Percentiles rank a stretch among this genome's conserved stretches.
phyloP scores from a whole-genome alignment of 1,284 basidiomycete species.

The Malassezia equina region DNA sequence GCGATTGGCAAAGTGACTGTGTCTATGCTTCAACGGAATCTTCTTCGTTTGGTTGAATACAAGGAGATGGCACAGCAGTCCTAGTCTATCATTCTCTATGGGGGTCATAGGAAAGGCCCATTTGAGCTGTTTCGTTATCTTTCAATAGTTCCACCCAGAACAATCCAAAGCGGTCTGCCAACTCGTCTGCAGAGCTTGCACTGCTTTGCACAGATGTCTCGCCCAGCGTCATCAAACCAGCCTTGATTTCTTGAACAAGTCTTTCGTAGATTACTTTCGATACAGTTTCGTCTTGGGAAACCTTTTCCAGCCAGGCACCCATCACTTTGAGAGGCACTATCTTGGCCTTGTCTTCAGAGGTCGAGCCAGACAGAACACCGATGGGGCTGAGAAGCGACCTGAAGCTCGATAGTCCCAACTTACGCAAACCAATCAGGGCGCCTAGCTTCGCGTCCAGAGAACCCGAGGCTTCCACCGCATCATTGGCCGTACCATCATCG shows the following conservation, averaged over 20 bases:
- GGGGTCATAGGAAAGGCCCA: background rate
- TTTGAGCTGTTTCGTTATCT: constrained; percentile 8
- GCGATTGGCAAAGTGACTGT: constrained; percentile 95
- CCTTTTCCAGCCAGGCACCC: constrained; percentile 25
- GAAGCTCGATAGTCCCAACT: constrained; percentile 35
- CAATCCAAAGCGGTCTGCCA: constrained; percentile 15
- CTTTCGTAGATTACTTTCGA: background rate
- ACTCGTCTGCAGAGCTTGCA: background rate
- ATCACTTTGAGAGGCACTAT: constrained; percentile 21
- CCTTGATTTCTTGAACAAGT: constrained; percentile 7
- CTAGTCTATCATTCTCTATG: background rate
- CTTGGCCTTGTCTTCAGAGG: constrained; percentile 12
- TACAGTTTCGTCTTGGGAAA: background rate
- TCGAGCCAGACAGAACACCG: background rate
- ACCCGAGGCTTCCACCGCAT: constrained; percentile 20
- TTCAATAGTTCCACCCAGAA: constrained; percentile 22
- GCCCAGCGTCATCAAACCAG: constrained; percentile 21
- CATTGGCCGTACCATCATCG: constrained; percentile 13
- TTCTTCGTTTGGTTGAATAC: constrained; percentile 53
- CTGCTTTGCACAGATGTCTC: constrained; percentile 15
- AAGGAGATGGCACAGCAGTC: constrained; percentile 14
- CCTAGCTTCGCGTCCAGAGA: constrained; percentile 34
- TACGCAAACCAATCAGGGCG: constrained; percentile 35
- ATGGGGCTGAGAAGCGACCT: constrained; percentile 25
- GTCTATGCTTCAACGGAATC: constrained; percentile 84